Conservation (phyloP, 805 yeast genomes). For the Candida maltosa region DNA sequence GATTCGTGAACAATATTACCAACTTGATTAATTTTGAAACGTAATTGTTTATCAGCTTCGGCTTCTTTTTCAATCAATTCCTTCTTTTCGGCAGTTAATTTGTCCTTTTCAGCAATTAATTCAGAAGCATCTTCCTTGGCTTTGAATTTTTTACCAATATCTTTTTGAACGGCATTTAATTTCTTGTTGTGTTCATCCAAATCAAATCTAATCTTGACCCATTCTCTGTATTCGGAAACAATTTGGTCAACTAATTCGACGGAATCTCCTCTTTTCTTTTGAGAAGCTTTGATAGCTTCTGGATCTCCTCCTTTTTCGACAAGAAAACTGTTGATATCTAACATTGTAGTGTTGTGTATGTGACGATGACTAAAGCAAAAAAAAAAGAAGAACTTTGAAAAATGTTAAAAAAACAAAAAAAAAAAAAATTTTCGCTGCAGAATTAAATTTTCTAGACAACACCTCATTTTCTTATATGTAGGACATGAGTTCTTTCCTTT, state of each 20-base stretch:
- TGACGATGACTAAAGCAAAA: too few relatives aligned
- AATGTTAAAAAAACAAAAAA: too few relatives aligned
- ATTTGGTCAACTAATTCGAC: slow-evolving; percentile 96
- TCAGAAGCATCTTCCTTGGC: slow-evolving; percentile 92
- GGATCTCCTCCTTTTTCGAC: slow-evolving; percentile 98
- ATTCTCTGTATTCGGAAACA: slow-evolving; percentile 82
- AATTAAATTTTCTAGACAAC: background rate
- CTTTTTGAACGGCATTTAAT: slow-evolving; percentile 87
- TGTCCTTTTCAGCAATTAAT: slow-evolving; percentile 77
- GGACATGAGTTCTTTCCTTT: too few relatives aligned
- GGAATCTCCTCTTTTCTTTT: slow-evolving; percentile 88
- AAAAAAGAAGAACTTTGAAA: too few relatives aligned
- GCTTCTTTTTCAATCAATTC: slow-evolving; percentile 65
- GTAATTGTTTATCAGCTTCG: slow-evolving; percentile 71
- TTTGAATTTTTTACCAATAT: slow-evolving; percentile 88
- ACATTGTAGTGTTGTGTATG: too few relatives aligned
- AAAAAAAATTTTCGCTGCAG: too few relatives aligned
- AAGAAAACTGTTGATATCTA: slow-evolving; percentile 87
- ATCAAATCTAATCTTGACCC: slow-evolving; percentile 82
- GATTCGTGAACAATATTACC: slow-evolving; percentile 94
- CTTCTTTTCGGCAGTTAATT: slow-evolving; percentile 66
- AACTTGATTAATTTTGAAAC: slow-evolving; percentile 78
- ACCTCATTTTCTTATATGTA: too few relatives aligned
- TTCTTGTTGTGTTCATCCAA: slow-evolving; percentile 88
- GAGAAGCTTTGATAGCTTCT: slow-evolving; percentile 80